These are phyloP conservation scores for Penicillium pulvis DNA, from an alignment of 495 filamentous ascomycete genomes.

Conservation along the genomic window DNA sequence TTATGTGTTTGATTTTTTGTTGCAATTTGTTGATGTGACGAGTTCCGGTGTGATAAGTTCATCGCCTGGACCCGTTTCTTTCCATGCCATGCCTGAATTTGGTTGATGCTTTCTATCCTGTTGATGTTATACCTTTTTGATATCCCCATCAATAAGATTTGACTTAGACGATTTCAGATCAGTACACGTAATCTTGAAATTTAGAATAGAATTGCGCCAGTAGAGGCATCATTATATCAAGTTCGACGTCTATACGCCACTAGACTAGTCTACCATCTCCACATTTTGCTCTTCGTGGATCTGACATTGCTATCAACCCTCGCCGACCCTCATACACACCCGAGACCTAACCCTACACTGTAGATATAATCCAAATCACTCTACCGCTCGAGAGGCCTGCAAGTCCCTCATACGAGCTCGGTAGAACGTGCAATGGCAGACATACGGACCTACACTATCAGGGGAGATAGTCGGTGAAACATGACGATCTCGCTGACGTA, in stretches of 20 bases:
- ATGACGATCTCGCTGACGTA: not conserved
- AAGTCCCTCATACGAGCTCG: too few relatives aligned
- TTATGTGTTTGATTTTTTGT: constrained; percentile 6
- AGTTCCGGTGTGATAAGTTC: constrained; percentile 17
- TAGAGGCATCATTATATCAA: too few relatives aligned
- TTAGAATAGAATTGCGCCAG: not conserved
- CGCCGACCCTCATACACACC: too few relatives aligned
- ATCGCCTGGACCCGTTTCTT: constrained; percentile 5
- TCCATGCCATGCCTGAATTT: constrained; percentile 6
- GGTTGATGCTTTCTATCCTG: constrained; percentile 8
- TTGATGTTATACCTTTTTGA: constrained; percentile 25
- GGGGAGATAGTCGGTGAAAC: not conserved
- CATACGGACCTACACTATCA: too few relatives aligned
- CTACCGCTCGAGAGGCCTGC: too few relatives aligned
- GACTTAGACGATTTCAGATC: constrained; percentile 16
- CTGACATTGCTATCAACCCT: too few relatives aligned
- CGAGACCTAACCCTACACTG: too few relatives aligned
- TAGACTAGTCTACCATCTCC: too few relatives aligned
- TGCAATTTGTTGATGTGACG: constrained; percentile 10
- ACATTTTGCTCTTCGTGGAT: too few relatives aligned
- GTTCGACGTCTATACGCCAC: too few relatives aligned
- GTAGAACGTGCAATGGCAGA: too few relatives aligned
- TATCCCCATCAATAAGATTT: constrained; percentile 30
- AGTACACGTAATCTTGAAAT: not conserved
- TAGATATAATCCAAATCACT: too few relatives aligned